Conservation (phyloP, 495 filamentous ascomycete genomes). For the Aspergillus coremiiformis region DNA sequence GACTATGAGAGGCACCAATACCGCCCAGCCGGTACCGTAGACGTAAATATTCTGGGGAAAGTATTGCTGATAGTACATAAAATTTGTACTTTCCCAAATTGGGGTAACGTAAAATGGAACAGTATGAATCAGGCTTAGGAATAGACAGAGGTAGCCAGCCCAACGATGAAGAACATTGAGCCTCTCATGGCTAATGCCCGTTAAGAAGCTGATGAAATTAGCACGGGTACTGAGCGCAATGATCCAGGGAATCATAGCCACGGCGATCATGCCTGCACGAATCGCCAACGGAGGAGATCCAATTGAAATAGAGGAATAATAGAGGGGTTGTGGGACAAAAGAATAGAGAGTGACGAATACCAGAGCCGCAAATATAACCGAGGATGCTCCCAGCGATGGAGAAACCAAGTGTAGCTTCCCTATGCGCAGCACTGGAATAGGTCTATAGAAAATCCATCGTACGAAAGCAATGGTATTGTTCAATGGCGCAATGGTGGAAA, state of each 20-base stretch:
- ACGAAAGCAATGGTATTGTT: constrained; percentile 71
- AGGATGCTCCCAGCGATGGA: constrained; percentile 63
- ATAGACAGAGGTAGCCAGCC: constrained; percentile 80
- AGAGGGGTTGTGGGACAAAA: constrained; percentile 77
- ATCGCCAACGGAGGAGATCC: constrained; percentile 88
- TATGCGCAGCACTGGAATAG: constrained; percentile 61
- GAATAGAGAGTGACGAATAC: constrained; percentile 71
- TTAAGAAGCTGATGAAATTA: constrained; percentile 76
- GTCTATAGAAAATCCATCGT: constrained; percentile 79
- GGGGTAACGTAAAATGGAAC: constrained; percentile 86
- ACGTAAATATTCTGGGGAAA: constrained; percentile 57
- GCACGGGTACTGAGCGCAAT: constrained; percentile 84
- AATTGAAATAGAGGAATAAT: constrained; percentile 71
- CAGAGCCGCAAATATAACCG: constrained; percentile 55
- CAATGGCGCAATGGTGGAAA: constrained; percentile 60
- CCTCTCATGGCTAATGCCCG: constrained; percentile 86
- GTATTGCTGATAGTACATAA: constrained; percentile 54
- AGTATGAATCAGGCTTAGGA: constrained; percentile 74
- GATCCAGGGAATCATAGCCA: constrained; percentile 93
- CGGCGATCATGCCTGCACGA: constrained; percentile 85
- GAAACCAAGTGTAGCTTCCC: constrained; percentile 59
- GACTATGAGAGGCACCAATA: constrained; percentile 69
- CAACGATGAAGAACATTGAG: constrained; percentile 92
- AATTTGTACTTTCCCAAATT: constrained; percentile 68
- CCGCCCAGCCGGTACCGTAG: constrained; percentile 87